phyloP scores from a whole-genome alignment of 2,329 filamentous ascomycete genomes.

The Aspergillus arachidicola region DNA sequence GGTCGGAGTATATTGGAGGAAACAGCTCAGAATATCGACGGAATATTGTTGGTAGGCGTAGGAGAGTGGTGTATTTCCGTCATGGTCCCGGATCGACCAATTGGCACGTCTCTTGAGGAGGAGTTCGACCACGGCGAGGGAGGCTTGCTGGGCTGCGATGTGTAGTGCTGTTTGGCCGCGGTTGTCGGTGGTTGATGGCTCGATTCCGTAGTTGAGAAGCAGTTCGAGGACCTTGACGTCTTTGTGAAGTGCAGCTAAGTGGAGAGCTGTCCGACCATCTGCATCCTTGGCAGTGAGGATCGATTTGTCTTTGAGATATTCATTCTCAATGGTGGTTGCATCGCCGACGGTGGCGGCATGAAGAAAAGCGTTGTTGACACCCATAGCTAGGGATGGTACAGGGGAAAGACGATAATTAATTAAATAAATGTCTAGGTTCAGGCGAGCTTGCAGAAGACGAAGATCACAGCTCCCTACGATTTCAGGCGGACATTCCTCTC shows the following conservation, averaged over 20 bases:
- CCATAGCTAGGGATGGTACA: background rate
- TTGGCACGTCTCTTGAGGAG: constrained; percentile 1
- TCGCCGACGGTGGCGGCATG: constrained; percentile 10
- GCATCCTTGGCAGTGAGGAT: constrained; percentile 8
- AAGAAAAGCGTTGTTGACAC: constrained; percentile 4
- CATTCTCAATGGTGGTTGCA: background rate
- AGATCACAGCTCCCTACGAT: background rate
- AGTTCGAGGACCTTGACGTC: constrained; percentile 2
- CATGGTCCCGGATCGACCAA: constrained; percentile 8
- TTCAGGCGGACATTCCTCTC: background rate
- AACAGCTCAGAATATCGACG: background rate
- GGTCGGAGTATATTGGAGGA: constrained; percentile 1
- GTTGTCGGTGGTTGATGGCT: background rate
- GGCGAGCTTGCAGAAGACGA: background rate
- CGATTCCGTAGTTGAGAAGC: constrained; percentile 6
- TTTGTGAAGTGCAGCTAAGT: constrained; percentile 9
- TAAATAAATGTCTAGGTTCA: background rate
- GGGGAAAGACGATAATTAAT: background rate
- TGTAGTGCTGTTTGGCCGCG: constrained; percentile 12
- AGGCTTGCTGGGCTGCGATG: constrained; percentile 12
- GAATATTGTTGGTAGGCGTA: constrained; percentile 15
- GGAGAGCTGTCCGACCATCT: constrained; percentile 12
- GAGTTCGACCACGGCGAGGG: background rate
- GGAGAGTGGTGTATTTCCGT: constrained; percentile 8
- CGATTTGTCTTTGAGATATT: background rate